Conservation (phyloP, 345 rosid genomes). For the Turnera subulata region DNA sequence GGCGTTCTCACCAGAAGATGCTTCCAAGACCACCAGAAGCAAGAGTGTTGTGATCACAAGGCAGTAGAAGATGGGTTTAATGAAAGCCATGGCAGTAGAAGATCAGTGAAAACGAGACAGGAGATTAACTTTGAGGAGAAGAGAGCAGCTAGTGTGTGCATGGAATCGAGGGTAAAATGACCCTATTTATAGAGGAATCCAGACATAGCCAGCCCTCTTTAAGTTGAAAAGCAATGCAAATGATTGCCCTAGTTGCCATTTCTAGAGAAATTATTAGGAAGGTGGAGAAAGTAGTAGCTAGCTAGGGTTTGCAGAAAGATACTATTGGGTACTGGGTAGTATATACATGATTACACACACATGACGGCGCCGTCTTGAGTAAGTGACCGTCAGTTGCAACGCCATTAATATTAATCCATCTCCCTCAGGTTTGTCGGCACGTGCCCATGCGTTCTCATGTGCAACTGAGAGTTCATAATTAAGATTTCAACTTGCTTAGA, state of each 20-base stretch:
- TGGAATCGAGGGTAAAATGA: background rate
- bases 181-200: slow-evolving; percentile 28
- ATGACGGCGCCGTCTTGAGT: slow-evolving; percentile 40
- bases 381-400: slow-evolving; percentile 6
- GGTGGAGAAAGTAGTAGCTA: no score
- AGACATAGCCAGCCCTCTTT: background rate
- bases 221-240: slow-evolving; percentile 17
- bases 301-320: background rate
- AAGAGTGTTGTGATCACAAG: slow-evolving; percentile 22
- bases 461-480: no score
- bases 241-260: slow-evolving; percentile 61
- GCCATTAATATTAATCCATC: background rate
- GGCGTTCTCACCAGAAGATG: slow-evolving; percentile 32
- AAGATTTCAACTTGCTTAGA: no score
- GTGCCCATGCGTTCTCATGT: background rate
- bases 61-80: slow-evolving; percentile 7
- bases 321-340: slow-evolving; percentile 1
- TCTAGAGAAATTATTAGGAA: slow-evolving; percentile 28
- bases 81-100: slow-evolving; percentile 12
- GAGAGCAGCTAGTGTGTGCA: no score
- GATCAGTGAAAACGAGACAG: no score
- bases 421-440: background rate
- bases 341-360: slow-evolving; percentile 3
- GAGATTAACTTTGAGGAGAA: no score
- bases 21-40: slow-evolving; percentile 30